Conservation (phyloP, 176 grass and related monocot genomes). For the Avena eriantha region DNA sequence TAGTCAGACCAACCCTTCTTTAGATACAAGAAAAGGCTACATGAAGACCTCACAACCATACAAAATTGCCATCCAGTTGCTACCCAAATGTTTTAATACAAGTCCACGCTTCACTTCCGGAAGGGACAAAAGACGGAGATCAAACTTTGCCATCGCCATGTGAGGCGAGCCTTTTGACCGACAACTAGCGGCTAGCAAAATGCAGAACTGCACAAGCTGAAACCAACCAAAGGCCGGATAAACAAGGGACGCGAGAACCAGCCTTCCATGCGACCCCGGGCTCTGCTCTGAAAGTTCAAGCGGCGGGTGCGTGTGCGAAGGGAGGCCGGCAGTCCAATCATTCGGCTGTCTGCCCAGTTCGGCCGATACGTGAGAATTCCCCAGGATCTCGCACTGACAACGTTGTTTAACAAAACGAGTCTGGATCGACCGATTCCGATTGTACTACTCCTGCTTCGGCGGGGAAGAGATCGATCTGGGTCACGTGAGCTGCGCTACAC, state of each 20-base stretch:
- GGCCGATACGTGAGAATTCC: too few species aligned
- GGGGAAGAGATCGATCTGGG: too few species aligned
- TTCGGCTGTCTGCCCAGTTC: neutral
- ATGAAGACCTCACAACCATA: neutral
- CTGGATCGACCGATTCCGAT: too few species aligned
- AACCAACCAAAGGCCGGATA: neutral
- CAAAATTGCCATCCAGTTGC: neutral
- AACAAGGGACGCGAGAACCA: neutral
- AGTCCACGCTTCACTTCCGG: slow-evolving; percentile 28
- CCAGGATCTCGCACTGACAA: too few species aligned
- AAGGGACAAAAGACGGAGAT: slow-evolving; percentile 1
- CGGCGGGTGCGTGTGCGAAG: too few species aligned
- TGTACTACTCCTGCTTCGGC: too few species aligned
- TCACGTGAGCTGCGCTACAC: too few species aligned
- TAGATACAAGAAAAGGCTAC: neutral
- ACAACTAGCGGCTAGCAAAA: too few species aligned
- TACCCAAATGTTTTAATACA: neutral
- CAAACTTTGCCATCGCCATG: slow-evolving; percentile 35
- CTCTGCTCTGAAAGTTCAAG: too few species aligned
- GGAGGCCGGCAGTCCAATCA: too few species aligned
- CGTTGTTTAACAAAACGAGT: too few species aligned
- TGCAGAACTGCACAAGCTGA: neutral
- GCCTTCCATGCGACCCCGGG: neutral
- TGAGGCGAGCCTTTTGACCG: slow-evolving; percentile 41
- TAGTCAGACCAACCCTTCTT: slow-evolving; percentile 14